phyloP scores from a whole-genome alignment of 306 rosid genomes.

The Betula pendula region DNA sequence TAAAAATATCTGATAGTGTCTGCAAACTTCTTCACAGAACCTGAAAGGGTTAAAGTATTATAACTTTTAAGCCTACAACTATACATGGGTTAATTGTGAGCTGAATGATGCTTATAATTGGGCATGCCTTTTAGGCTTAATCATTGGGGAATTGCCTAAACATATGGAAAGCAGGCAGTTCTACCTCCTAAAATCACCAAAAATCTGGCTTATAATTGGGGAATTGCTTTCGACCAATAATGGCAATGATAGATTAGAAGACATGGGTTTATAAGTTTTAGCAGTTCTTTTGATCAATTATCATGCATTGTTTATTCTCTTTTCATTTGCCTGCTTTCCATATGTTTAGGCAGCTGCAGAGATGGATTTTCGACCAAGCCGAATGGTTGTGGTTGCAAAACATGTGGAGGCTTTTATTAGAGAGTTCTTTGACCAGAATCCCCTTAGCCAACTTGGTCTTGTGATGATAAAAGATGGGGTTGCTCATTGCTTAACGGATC shows the following conservation, averaged over 20 bases:
- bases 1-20: not conserved
- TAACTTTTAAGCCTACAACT: conserved; percentile 6
- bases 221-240: not conserved
- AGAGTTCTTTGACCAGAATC: conserved; percentile 94
- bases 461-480: conserved; percentile 85
- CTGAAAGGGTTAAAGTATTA: not conserved
- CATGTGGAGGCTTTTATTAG: conserved; percentile 79
- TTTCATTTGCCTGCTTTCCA: conserved; percentile 29
- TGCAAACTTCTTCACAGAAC: not conserved
- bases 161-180: too few relatives aligned
- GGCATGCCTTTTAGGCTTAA: not conserved
- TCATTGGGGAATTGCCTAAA: too few relatives aligned
- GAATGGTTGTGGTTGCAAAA: conserved; percentile 82
- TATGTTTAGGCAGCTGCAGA: conserved; percentile 86
- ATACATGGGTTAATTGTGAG: conserved; percentile 7
- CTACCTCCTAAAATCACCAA: conserved; percentile 8
- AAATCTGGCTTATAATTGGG: conserved; percentile 13
- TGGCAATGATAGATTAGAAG: conserved; percentile 1
- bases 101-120: conserved; percentile 1
- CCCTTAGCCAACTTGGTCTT: conserved; percentile 86
- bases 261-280: not conserved
- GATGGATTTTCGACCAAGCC: conserved; percentile 83
- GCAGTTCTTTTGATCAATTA: not conserved
- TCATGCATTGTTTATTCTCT: not conserved
- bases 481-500: conserved; percentile 78